Evolutionary conservation across 2,329 filamentous ascomycete genomes (phyloP).

Genomic region (Aphanoascus verrucosus): DNA sequence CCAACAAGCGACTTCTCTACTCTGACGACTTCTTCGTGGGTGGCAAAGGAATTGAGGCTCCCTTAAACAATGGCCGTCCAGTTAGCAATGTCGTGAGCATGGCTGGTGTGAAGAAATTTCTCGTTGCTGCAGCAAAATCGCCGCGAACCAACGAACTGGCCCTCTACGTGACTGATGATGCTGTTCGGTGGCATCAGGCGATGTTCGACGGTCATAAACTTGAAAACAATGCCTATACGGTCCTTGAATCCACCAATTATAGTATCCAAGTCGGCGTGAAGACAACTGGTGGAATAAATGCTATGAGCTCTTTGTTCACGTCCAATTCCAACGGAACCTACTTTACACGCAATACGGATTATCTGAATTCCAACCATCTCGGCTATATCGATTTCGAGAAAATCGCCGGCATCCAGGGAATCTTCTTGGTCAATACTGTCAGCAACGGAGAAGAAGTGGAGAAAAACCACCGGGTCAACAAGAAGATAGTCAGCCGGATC

Average conservation of each 20-base stretch:
- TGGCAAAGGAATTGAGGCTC: conserved; percentile 53
- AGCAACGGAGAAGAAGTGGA: conserved; percentile 72
- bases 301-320: conserved; percentile 82
- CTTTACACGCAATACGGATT: conserved; percentile 81
- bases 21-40: conserved; percentile 73
- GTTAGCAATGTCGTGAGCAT: conserved; percentile 72
- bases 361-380: conserved; percentile 70
- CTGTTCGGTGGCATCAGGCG: conserved; percentile 77
- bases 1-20: conserved; percentile 66
- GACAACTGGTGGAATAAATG: conserved; percentile 43
- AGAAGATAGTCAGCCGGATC: conserved; percentile 62
- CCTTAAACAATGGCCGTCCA: conserved; percentile 60
- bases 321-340: conserved; percentile 97
- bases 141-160: conserved; percentile 79
- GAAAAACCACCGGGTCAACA: conserved; percentile 47
- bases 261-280: conserved; percentile 94
- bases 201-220: conserved; percentile 78
- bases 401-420: conserved; percentile 78
- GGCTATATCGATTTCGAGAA: conserved; percentile 94
- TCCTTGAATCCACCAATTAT: conserved; percentile 93
- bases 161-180: conserved; percentile 78
- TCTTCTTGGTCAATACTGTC: conserved; percentile 81
- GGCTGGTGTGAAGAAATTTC: conserved; percentile 72
- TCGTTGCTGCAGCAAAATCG: conserved; percentile 73
- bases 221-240: conserved; percentile 76